These are phyloP conservation scores for Calonectria hongkongensis DNA, from an alignment of 2,329 filamentous ascomycete genomes.

Conservation along the genomic window DNA sequence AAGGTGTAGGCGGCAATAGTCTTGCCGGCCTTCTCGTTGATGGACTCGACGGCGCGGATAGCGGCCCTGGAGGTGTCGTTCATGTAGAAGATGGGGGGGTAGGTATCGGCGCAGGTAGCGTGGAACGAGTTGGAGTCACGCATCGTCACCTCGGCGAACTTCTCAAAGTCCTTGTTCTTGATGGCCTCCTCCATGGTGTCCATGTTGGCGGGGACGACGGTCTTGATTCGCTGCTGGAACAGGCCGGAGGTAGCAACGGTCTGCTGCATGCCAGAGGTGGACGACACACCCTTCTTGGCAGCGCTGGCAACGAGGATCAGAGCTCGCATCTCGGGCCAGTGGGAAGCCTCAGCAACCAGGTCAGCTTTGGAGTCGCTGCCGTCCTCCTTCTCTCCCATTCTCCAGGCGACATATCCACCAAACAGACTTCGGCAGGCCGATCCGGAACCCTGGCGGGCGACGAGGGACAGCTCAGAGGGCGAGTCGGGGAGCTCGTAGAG, in stretches of 20 bases:
- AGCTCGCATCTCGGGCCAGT: slow-evolving; percentile 97
- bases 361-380: slow-evolving; percentile 92
- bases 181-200: slow-evolving; percentile 89
- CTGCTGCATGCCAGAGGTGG: slow-evolving; percentile 96
- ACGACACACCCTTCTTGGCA: slow-evolving; percentile 96
- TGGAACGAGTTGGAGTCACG: slow-evolving; percentile 98
- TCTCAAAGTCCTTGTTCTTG: slow-evolving; percentile 84
- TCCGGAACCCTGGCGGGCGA: slow-evolving; percentile 95
- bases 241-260: slow-evolving; percentile 94
- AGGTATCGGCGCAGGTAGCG: slow-evolving; percentile 94
- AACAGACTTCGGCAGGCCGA: slow-evolving; percentile 96
- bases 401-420: slow-evolving; percentile 97
- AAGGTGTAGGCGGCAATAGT: slow-evolving; percentile 96
- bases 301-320: slow-evolving; percentile 93
- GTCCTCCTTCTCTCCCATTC: slow-evolving; percentile 83
- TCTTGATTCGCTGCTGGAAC: slow-evolving; percentile 84
- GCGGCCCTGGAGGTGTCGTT: slow-evolving; percentile 94
- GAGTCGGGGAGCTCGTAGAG: slow-evolving; percentile 90
- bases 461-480: slow-evolving; percentile 88
- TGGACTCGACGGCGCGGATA: slow-evolving; percentile 89
- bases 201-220: slow-evolving; percentile 90
- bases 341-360: slow-evolving; percentile 88
- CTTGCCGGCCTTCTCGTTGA: slow-evolving; percentile 87
- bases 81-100: slow-evolving; percentile 98
- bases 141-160: slow-evolving; percentile 95